A percentile compares a stretch with the other conserved stretches of the same genome.
These are phyloP conservation scores for Detonula confervacea DNA, from an alignment of 352 stramenopile genomes.

Conservation along the genomic window DNA sequence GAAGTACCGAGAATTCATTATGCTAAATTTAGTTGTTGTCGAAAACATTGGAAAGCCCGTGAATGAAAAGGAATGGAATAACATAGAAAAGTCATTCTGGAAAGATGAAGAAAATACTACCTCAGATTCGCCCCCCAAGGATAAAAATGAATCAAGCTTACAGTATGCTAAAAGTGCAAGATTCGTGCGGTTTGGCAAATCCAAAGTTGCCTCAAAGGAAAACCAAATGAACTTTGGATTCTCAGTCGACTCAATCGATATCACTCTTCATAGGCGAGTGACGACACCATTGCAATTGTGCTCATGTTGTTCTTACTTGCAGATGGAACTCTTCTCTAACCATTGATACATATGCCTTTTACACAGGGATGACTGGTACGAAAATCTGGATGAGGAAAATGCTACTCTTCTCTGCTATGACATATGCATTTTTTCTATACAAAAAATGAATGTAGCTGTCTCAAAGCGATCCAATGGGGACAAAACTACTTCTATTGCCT, in stretches of 20 bases:
- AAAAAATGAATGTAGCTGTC: conserved; percentile 50
- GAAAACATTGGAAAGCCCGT: conserved; percentile 66
- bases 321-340: too few relatives aligned
- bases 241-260: conserved; percentile 45
- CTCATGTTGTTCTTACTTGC: too few relatives aligned
- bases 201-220: conserved; percentile 15
- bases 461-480: conserved; percentile 34
- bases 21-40: conserved; percentile 55
- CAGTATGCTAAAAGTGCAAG: conserved; percentile 63
- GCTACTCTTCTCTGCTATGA: conserved; percentile 63
- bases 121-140: conserved; percentile 7
- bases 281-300: too few relatives aligned
- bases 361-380: conserved; percentile 66
- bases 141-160: conserved; percentile 7
- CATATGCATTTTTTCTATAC: conserved; percentile 57
- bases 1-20: conserved; percentile 66
- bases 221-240: conserved; percentile 22
- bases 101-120: conserved; percentile 35
- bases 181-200: conserved; percentile 71
- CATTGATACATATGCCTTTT: too few relatives aligned
- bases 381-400: conserved; percentile 45
- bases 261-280: conserved; percentile 48
- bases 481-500: conserved; percentile 49
- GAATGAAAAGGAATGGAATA: conserved; percentile 72
- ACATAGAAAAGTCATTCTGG: conserved; percentile 76